These are phyloP conservation scores for Capsicum baccatum DNA, from an alignment of 257 asterid genomes.

Conservation along the genomic window DNA sequence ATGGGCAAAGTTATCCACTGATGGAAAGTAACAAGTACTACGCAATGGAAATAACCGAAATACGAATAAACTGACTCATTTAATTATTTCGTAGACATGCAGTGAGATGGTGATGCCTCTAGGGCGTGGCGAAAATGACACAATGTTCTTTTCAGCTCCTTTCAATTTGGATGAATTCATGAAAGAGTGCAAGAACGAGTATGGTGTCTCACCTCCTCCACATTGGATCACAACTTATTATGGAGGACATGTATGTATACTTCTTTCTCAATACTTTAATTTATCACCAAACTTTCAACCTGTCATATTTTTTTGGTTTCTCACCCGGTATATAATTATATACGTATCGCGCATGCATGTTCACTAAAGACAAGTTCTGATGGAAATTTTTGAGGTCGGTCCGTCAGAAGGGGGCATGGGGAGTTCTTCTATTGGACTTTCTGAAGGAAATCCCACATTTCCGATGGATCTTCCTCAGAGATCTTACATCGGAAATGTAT, in stretches of 20 bases:
- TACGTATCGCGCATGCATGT: background rate
- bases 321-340: background rate
- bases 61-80: background rate
- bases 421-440: too few relatives aligned
- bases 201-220: slow-evolving; percentile 49
- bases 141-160: slow-evolving; percentile 48
- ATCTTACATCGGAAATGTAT: too few relatives aligned
- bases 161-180: slow-evolving; percentile 33
- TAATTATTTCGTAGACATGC: slow-evolving; percentile 37
- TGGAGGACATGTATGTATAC: background rate
- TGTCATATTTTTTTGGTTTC: background rate
- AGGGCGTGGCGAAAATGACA: slow-evolving; percentile 40
- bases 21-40: too few relatives aligned
- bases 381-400: background rate
- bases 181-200: slow-evolving; percentile 28
- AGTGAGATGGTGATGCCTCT: slow-evolving; percentile 53
- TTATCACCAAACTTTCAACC: background rate
- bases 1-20: background rate
- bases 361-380: background rate
- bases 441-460: background rate
- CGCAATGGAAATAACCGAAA: background rate
- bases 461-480: background rate
- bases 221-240: slow-evolving; percentile 33
- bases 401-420: background rate
- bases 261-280: background rate